Conservation (phyloP, 2,329 filamentous ascomycete genomes). For the Eurotiales sp. region DNA sequence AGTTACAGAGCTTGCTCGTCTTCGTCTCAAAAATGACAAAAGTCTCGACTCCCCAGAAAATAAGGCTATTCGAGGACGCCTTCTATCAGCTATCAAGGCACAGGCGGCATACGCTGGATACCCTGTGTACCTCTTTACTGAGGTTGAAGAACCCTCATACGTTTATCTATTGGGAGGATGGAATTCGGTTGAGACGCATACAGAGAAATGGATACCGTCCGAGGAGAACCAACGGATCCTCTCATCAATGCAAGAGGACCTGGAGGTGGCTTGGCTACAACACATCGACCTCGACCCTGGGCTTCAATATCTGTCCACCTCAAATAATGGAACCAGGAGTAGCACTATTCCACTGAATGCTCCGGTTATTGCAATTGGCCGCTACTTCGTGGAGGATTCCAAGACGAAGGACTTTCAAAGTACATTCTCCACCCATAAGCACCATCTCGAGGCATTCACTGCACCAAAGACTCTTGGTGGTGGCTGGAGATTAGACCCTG, state of each 20-base stretch:
- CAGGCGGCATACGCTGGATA: constrained; percentile 37
- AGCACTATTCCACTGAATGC: constrained; percentile 25
- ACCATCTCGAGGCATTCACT: constrained; percentile 24
- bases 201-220: constrained; percentile 41
- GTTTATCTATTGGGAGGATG: constrained; percentile 47
- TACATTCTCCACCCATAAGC: constrained; percentile 23
- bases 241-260: constrained; percentile 29
- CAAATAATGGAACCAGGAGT: neutral
- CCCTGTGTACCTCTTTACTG: constrained; percentile 38
- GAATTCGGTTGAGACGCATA: constrained; percentile 41
- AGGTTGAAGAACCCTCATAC: constrained; percentile 41
- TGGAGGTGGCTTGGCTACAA: constrained; percentile 42
- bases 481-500: constrained; percentile 40
- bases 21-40: constrained; percentile 30
- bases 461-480: constrained; percentile 28
- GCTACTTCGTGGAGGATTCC: constrained; percentile 28
- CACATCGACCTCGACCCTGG: constrained; percentile 40
- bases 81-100: constrained; percentile 33
- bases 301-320: neutral
- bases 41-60: constrained; percentile 19
- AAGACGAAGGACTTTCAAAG: constrained; percentile 25
- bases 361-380: constrained; percentile 29
- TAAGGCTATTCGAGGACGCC: constrained; percentile 24
- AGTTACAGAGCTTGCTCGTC: constrained; percentile 45
- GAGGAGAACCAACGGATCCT: constrained; percentile 40